Evolutionary conservation across 495 filamentous ascomycete genomes (phyloP), one percentile per base, ranked within the genome.

Genomic region (Penicillium riverlandense): DNA sequence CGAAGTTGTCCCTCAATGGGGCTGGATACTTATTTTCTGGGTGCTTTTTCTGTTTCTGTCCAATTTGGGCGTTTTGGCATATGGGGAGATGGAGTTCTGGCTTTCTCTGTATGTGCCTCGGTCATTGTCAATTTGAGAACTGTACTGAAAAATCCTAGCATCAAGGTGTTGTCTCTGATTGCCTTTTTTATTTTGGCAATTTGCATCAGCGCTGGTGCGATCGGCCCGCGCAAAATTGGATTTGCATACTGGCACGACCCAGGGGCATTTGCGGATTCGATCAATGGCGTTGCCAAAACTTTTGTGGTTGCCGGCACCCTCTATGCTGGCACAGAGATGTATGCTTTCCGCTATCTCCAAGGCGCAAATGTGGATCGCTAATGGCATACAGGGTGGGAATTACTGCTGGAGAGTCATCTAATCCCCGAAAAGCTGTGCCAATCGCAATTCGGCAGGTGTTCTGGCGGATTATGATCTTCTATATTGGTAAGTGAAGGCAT

Each of bases 241-340:
- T 83, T 81, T 8, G 61, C 68, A n/a, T 72, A 80, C 35, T 86
- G 78, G 76, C 75, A 80, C 45, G 67, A 85, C 7, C 82, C 82
- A 1, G 84, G 83, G 2, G 79, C 84, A n/a, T 80, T 88, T 59
- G 69, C 69, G 36, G 79, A 86, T 53, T 51, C 47, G 1, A 87
- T 86, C 66, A 79, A 78, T 42, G 84, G 62, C 8, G 55, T 66
- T 37, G 62, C 57, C 1, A 61, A 56, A 33, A 61, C 60, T 0
- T 86, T 87, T 54, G 83, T 87, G 48, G 84, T 77, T 29, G 85
- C 84, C 5, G 81, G 81, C 14, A 86, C 86, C 41, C 67, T 84
- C 13, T 88, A 84, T 63, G 75, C 73, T 35, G 85, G 84, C 11
- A 86, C 83, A 2, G 84, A 88, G 48, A 69, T 88, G 64, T 65